Evolutionary conservation across 108 stramenopile species (phyloP), one percentile per base, ranked within the genome.

Genomic region (Skeletonema potamos): DNA sequence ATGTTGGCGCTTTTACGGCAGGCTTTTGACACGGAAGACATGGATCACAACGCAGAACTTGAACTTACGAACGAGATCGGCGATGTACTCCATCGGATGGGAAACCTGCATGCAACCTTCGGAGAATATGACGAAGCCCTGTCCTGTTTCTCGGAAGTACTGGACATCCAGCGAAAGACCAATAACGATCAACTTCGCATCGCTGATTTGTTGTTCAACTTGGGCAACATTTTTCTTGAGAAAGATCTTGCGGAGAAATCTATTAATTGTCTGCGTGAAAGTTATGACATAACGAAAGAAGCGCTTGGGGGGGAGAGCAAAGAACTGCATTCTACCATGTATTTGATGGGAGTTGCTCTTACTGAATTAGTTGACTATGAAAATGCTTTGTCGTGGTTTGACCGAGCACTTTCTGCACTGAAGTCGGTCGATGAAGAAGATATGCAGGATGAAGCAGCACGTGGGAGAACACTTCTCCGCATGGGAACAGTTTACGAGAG

Each of bases 131-230:
- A 70, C 28, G 60, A 78, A 60, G 84, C 81, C n/a, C 27, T 78
- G 77, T 32, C 28, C 6, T 82, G 68, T 48, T 82, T 82, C 34
- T 46, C 11, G 3, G 68, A 71, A 29, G 84, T 84, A 15, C 68
- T 84, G 39, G 39, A 77, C 4, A 61, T 65, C 43, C 84, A 82
- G 57, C 76, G 81, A 11, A 22, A 75, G 7, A 64, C 68, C 26
- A 73, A 78, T 11, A 65, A 72, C 3, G 76, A 84, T 43, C 37
- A 78, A 24, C 77, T 84, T 24, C 73, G 77, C 22, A 70, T 84
- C 54, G 84, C 84, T 1, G 84, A 84, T 51, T 39, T 84, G 9
- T 68, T 84, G 0, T 84, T 84, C 51, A 84, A 84, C 54, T 64
- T 84, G 56, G 84, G 84, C 27, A 82, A 74, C 56, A 74, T 84